These are phyloP conservation scores for Phialocephala sp. DNA, from an alignment of 2,329 filamentous ascomycete species.

Conservation along the genomic window DNA sequence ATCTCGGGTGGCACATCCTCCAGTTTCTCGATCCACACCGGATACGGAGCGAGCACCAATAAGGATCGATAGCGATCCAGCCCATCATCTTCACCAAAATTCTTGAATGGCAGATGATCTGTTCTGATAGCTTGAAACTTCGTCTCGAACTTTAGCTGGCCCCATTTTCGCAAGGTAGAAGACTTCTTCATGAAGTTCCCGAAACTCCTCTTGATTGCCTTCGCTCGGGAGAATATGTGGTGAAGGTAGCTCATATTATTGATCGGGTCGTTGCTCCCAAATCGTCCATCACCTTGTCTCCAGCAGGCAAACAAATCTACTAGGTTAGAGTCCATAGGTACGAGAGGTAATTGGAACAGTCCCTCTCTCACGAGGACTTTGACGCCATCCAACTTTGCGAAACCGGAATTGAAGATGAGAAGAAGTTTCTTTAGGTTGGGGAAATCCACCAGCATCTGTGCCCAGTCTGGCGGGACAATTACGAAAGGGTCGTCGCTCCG, in stretches of 20 bases:
- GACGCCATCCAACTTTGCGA: background rate
- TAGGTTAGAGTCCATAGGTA: background rate
- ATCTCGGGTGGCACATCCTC: background rate
- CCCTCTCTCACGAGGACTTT: background rate
- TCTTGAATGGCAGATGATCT: background rate
- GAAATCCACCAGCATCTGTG: background rate
- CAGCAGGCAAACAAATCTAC: background rate
- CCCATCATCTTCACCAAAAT: too few relatives aligned
- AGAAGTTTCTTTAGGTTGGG: background rate
- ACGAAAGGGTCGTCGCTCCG: background rate
- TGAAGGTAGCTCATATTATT: background rate
- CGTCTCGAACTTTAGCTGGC: background rate
- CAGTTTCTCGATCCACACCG: background rate
- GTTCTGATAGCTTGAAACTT: background rate
- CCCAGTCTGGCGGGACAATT: background rate
- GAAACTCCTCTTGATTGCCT: background rate
- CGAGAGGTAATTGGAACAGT: background rate
- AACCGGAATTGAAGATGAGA: background rate
- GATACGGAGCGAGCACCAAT: background rate
- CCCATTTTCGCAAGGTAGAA: background rate
- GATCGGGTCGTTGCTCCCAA: background rate
- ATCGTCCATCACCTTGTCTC: background rate
- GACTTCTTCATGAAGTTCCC: background rate
- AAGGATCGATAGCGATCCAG: too few relatives aligned
- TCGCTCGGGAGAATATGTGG: background rate